Evolutionary conservation across 2,329 filamentous ascomycete genomes (phyloP), one percentile per base, ranked within the genome.

Genomic region (Colletotrichum australisinense): DNA sequence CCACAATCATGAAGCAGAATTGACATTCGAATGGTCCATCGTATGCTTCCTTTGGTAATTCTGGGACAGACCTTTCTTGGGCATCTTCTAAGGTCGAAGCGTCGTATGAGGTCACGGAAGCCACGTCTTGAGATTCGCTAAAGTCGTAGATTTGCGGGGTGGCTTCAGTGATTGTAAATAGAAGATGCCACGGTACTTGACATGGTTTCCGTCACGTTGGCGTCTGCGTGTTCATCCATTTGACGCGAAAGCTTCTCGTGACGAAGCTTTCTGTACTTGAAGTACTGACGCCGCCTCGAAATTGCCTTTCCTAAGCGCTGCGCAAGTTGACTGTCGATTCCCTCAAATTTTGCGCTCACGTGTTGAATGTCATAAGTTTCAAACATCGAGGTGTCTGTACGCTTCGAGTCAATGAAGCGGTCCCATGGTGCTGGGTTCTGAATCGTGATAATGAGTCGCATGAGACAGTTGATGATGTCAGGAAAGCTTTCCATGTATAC

Each of bases 281-380:
- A 42, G 38, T 42, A 42, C 14, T 42, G 38, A 3, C 38, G 38
- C 38, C 38, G 38, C 1, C 38, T 42, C 14, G 38, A 42, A 0
- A 19, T 42, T 42, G 38, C 38, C 38, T 42, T 42, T 42, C 38
- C 32, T 3, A 42, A 0, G 16, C 0, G 74, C 2, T 75, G 55
- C 0, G 79, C 56, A 0, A 84, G 22, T 0, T 12, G 3, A 0
- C 65, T 1, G 0, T 74, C 68, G 1, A 78, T 71, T 0, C 69
- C 69, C 0, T 78, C 78, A 49, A 80, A 84, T 56, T 83, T 84
- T 1, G 78, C 66, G 3, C 69, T 70, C 0, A 83, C 82, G 59
- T 83, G 77, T 2, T 74, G 67, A 24, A 77, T 76, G 42, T 84
- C 81, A 7, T 74, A 76, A 0, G 63, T 32, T 19, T 82, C 78